Evolutionary conservation across 2,329 filamentous ascomycete species (phyloP), one percentile per base, ranked within the genome.

Genomic region (Colletotrichum tropicicola): DNA sequence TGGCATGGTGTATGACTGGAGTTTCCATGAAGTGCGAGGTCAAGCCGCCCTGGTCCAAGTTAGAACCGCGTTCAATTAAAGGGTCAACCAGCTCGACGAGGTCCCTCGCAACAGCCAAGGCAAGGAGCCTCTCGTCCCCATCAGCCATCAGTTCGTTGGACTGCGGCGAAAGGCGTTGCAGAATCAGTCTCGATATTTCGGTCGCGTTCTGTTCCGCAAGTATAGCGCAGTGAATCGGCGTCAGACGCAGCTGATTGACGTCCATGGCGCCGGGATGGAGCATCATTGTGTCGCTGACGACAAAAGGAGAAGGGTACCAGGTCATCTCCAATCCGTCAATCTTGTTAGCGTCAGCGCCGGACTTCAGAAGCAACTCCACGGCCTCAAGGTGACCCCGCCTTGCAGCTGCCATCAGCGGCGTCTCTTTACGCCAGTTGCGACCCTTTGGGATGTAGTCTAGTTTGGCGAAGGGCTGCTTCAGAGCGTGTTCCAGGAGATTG

Each of bases 1-100:
- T 15, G 41, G 25, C 56, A 5, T 60, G 55, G 19, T 64, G 60
- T 6, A 60, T 15, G 25, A 60, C 47, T 1, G 60, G 47, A 23
- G 35, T 39, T 3, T 9, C 12, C 28, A 25, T 15, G 2, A 2
- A n/a, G 47, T 52, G 37, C 2, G 7, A 6, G 3, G 45, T 35
- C 23, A 7, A 2, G 15, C 60, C 60, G 13, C 55, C 60, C 4
- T 59, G 55, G 10, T 59, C 12, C 13, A 59, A 19, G 10, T 28
- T 27, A 15, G 55, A 54, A 5, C 45, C 37, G 21, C 44, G 52
- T 13, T 30, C 9, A 7, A 63, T 23, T 1, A 63, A 5, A 8
- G 41, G 17, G 5, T 52, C 59, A 5, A 52, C 30, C 30, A 63
- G 8, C 2, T 28, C 19, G 37, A 63, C 37, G 17, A 39, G 37